Base-by-base conservation (phyloP, 768 basidiomycete genomes). In the Lanmaoa pseudosensibilis region DNA sequence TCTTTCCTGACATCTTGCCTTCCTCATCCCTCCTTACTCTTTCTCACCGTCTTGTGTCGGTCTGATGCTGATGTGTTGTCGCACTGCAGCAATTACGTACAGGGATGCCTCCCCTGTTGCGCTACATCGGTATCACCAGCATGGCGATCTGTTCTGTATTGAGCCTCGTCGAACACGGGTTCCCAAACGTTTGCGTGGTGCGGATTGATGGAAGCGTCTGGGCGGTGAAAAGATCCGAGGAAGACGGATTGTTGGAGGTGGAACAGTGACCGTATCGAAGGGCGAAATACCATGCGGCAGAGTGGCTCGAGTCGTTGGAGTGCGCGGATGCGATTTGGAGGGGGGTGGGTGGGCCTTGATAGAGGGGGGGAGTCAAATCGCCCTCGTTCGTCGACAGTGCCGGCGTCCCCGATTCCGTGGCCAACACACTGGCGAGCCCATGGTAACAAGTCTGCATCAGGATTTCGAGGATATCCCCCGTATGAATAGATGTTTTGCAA, bases 261-360 rank as follows among this genome's bases (percentile, higher is more conserved):
- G 83, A 82, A 50, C 78, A 78, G 53, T 87, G 85, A 82, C 78
- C 85, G 5, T 78, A 77, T 55, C 69, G 79, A 56, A 73, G 83
- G 37, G 79, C 75, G 23, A 69, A 73, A 58, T 83, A 82, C 59
- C 80, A 84, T 57, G 75, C 77, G 4, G 70, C 68, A 16, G 84
- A 87, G 62, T 87, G 85, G 85, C 73, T 88, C 25, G 84, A 86
- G 66, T 84, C 83, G 76, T 67, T 80, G 37, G 84, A 81, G 0
- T 87, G 86, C 59, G 80, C 80, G 58, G 82, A 85, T 57, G 84
- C 84, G 30, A 63, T 76, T 15, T 69, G 70, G 68, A 57, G 30
- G 45, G 65, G 69, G 0, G 68, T 69, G 2, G 58, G 41, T 19
- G 39, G 47, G 13, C 9, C 44, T 10, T 55, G 49, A n/a, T n/a